Evolutionary conservation across 495 filamentous ascomycete species (phyloP).

Genomic region (Pyrenula aspistea): DNA sequence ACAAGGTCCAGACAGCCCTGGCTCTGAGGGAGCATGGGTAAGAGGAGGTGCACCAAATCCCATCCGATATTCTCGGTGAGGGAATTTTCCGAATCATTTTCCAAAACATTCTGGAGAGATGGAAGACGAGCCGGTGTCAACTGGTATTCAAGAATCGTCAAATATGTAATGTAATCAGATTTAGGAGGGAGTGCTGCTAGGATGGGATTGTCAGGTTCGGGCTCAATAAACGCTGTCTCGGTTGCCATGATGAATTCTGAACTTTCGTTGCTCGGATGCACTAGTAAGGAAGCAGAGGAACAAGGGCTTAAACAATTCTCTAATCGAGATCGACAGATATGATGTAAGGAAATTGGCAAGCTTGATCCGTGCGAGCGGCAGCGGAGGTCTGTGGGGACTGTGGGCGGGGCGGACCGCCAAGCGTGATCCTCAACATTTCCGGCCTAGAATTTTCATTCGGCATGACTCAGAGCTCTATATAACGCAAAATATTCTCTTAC

Average conservation of each 20-base stretch:
- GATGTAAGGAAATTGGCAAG: too few species aligned
- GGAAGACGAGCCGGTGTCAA: constrained; percentile 67
- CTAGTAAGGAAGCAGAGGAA: too few species aligned
- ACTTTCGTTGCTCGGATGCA: too few species aligned
- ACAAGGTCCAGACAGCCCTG: constrained; percentile 64
- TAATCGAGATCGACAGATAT: too few species aligned
- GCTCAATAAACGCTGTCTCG: constrained; percentile 7
- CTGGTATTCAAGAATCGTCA: constrained; percentile 79
- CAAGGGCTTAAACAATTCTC: too few species aligned
- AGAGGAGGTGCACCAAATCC: constrained; percentile 81
- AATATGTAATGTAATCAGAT: constrained; percentile 76
- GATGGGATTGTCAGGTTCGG: constrained; percentile 26
- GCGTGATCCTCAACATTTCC: too few species aligned
- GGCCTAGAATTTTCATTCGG: too few species aligned
- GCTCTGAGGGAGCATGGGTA: constrained; percentile 62
- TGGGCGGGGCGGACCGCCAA: too few species aligned
- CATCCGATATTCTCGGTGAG: constrained; percentile 89
- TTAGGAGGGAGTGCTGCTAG: constrained; percentile 50
- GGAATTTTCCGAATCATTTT: constrained; percentile 46
- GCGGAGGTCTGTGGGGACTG: too few species aligned
- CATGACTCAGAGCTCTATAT: too few species aligned
- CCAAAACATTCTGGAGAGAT: constrained; percentile 62
- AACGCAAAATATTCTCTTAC: too few species aligned
- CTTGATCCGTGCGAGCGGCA: too few species aligned
- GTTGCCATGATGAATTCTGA: neutral